Evolutionary conservation across 1,284 basidiomycete species (phyloP), one percentile per base, ranked within the genome.

Genomic region (Leccinum pachyderme): DNA sequence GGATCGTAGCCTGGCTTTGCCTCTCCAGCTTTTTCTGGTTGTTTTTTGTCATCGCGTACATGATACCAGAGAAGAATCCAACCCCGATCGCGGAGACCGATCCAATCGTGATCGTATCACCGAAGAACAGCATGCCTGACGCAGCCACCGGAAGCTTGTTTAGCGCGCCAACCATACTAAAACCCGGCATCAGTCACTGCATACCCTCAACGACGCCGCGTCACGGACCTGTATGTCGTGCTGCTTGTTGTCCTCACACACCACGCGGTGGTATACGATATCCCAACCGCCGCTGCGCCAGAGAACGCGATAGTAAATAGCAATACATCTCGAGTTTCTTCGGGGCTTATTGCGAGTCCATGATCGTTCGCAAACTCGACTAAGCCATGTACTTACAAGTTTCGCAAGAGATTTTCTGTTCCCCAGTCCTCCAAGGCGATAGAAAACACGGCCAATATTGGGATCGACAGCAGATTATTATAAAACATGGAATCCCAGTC

Each of bases 401-500:
- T 99, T 56, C 80, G 78, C 47, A 74, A 73, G 37, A 99, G 77
- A 67, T 88, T 95, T 55, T 83, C 87, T 6, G 77, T 74, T 49
- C 89, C 85, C 97, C 97, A 99, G 70, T 98, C 87, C 74, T 99
- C 97, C 39, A 90, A 76, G 52, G 95, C 63, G 60, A 99, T 68
- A 13, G 95, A 97, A 69, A 90, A 92, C 56, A 95, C 63, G 39
- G 84, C 78, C 43, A 99, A 79, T 35, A 98, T 85, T 43, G 97
- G 95, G 63, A 99, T 94, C 33, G 93, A 97, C 49, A 99, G 79
- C 51, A 98, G 73, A 74, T 99, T 99, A 79, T 98, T 98, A 80
- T 98, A 99, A 76, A 95, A 98, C 96, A 99, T 98, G 27, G 95
- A 91, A 70, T 99, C 97, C 95, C 95, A 98, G 71, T 99, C 96